Conservation (phyloP, 176 grass and related monocot species). For the Pontederia crassipes region DNA sequence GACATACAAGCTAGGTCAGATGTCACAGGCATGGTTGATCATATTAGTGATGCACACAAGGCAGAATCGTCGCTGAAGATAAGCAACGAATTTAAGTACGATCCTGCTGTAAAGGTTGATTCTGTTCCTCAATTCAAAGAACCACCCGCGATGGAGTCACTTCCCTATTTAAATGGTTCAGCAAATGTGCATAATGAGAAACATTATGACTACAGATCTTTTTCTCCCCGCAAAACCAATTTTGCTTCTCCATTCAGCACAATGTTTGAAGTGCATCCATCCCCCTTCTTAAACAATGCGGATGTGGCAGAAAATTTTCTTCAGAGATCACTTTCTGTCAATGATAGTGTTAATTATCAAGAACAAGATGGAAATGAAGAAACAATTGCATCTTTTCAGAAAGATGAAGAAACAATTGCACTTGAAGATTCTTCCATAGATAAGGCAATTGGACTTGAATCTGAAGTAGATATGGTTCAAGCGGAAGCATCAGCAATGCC, state of each 20-base stretch:
- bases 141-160: conserved; percentile 1
- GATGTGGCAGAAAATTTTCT: conserved; percentile 17
- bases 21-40: conserved; percentile 12
- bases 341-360: conserved; percentile 25
- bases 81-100: conserved; percentile 25
- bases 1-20: conserved; percentile 19
- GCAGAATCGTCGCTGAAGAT: conserved; percentile 11
- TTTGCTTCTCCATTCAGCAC: too few relatives aligned
- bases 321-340: conserved; percentile 13
- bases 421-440: conserved; percentile 17
- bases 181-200: too few relatives aligned
- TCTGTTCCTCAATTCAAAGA: conserved; percentile 1
- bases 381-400: conserved; percentile 14
- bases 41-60: conserved; percentile 28
- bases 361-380: conserved; percentile 22
- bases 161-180: conserved; percentile 9
- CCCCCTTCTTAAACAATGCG: background rate
- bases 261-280: too few relatives aligned
- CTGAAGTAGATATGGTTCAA: conserved; percentile 18
- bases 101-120: conserved; percentile 11
- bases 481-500: conserved; percentile 12
- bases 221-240: too few relatives aligned
- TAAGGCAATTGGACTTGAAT: conserved; percentile 12
- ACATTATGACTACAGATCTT: too few relatives aligned
- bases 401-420: conserved; percentile 15